phyloP scores from a whole-genome alignment of 441 rosid species.

The Populus hybrid region DNA sequence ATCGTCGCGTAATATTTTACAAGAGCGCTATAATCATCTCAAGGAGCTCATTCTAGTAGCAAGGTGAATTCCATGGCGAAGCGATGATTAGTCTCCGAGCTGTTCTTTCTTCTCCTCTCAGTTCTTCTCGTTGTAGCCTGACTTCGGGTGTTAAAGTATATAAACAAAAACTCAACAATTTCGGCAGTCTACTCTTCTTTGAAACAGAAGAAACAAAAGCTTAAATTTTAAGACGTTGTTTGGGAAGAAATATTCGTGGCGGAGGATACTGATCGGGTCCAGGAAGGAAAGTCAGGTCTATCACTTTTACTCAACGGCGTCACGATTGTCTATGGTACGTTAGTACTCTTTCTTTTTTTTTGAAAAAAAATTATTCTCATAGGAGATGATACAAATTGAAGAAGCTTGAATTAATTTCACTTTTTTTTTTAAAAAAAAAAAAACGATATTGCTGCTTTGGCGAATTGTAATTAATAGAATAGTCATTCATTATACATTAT shows the following conservation, averaged over 20 bases:
- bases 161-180: neutral
- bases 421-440: too few relatives aligned
- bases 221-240: constrained; percentile 21
- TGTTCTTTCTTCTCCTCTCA: constrained; percentile 4
- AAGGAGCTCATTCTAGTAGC: too few relatives aligned
- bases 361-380: too few relatives aligned
- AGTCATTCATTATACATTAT: too few relatives aligned
- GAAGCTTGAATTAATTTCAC: too few relatives aligned
- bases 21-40: too few relatives aligned
- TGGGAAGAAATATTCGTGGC: constrained; percentile 34
- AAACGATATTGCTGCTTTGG: too few relatives aligned
- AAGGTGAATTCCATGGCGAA: too few relatives aligned
- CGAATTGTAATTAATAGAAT: too few relatives aligned
- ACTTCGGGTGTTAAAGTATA: neutral
- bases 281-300: constrained; percentile 40
- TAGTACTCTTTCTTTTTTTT: neutral
- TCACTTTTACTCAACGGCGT: constrained; percentile 48
- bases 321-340: constrained; percentile 49
- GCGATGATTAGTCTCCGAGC: neutral
- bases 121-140: neutral
- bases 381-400: too few relatives aligned
- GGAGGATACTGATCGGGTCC: constrained; percentile 40
- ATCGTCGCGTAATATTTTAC: too few relatives aligned
- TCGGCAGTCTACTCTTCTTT: neutral
- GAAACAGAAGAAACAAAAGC: constrained; percentile 10